Conservation (phyloP, 2,329 filamentous ascomycete genomes). For the Paramyrothecium roridum region DNA sequence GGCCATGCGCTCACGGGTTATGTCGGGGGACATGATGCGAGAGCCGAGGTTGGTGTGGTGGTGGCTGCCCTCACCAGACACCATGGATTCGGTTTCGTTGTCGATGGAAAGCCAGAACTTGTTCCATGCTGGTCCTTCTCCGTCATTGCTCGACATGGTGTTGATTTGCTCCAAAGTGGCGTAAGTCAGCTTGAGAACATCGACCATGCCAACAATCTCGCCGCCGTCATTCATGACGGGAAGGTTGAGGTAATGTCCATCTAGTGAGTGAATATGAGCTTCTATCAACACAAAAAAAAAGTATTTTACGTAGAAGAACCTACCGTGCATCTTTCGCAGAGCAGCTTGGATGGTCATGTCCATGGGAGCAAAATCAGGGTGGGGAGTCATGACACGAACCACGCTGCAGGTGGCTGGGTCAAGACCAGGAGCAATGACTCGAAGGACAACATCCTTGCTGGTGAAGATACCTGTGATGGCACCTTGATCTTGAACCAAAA, state of each 20-base stretch:
- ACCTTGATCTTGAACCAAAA: slow-evolving; percentile 93
- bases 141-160: slow-evolving; percentile 84
- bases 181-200: slow-evolving; percentile 97
- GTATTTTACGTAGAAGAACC: slow-evolving; percentile 34
- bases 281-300: not conserved
- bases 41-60: slow-evolving; percentile 61
- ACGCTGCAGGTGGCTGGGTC: slow-evolving; percentile 96
- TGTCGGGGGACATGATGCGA: slow-evolving; percentile 78
- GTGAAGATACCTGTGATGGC: slow-evolving; percentile 99
- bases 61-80: slow-evolving; percentile 85
- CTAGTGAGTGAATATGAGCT: slow-evolving; percentile 42
- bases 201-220: slow-evolving; percentile 99
- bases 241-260: slow-evolving; percentile 96
- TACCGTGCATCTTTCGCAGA: slow-evolving; percentile 97
- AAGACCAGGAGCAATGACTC: slow-evolving; percentile 93
- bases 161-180: slow-evolving; percentile 97
- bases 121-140: slow-evolving; percentile 96
- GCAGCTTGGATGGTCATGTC: slow-evolving; percentile 99
- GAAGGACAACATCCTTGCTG: slow-evolving; percentile 96
- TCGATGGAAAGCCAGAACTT: slow-evolving; percentile 99
- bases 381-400: slow-evolving; percentile 97
- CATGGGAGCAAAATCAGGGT: slow-evolving; percentile 96
- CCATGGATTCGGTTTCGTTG: slow-evolving; percentile 91
- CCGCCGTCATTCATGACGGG: slow-evolving; percentile 97
- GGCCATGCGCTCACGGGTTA: slow-evolving; percentile 64